Conservation (phyloP, 2,329 filamentous ascomycete species). For the Pochonia chlamydosporia region DNA sequence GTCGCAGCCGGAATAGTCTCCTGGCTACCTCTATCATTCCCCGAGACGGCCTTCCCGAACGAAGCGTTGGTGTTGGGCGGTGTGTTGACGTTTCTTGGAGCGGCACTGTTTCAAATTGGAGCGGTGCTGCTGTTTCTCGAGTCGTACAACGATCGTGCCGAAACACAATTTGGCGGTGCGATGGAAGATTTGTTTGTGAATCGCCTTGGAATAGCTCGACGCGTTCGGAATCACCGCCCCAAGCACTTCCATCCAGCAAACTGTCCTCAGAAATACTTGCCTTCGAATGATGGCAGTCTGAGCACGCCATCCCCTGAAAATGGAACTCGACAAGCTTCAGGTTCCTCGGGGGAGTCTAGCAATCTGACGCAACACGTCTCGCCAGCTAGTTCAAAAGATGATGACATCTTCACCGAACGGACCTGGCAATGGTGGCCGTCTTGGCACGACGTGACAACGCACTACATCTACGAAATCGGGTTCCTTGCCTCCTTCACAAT, state of each 20-base stretch:
- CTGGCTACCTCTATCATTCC: constrained; percentile 51
- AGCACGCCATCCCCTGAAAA: not conserved
- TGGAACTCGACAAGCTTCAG: not conserved
- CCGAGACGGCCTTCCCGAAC: constrained; percentile 42
- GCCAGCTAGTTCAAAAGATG: not conserved
- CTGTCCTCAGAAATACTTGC: constrained; percentile 1
- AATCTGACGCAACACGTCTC: not conserved
- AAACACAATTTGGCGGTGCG: constrained; percentile 40
- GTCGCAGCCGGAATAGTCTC: constrained; percentile 40
- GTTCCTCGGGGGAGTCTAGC: not conserved
- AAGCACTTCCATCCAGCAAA: not conserved
- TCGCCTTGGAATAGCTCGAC: constrained; percentile 2
- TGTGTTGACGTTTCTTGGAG: constrained; percentile 53
- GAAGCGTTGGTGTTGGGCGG: constrained; percentile 34
- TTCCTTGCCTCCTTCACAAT: constrained; percentile 55
- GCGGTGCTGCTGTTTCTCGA: constrained; percentile 53
- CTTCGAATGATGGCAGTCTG: not conserved
- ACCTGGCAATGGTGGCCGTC: constrained; percentile 56
- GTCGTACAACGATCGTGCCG: constrained; percentile 41
- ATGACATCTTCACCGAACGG: constrained; percentile 11
- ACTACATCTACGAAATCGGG: constrained; percentile 57
- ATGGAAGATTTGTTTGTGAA: constrained; percentile 31
- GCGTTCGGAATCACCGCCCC: not conserved
- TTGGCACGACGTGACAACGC: constrained; percentile 45
- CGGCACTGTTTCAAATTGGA: constrained; percentile 54